Base-by-base conservation (phyloP, 2,329 filamentous ascomycete genomes). In the Arachnomyces sp. region DNA sequence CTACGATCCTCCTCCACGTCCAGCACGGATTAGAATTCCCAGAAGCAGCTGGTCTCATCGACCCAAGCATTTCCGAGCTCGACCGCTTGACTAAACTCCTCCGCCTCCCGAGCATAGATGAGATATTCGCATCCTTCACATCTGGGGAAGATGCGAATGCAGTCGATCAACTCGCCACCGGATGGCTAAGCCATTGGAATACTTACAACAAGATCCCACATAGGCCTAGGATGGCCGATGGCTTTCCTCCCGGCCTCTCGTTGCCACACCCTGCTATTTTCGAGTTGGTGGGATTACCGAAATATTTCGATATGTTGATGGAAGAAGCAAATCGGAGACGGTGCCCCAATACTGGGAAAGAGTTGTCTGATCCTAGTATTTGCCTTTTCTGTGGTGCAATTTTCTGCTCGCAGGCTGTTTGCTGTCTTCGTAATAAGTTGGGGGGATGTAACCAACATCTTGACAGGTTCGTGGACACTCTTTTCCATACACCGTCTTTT, bases 321-420 rank as follows among this genome's bases (percentile, higher is more conserved):
- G 90, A 95, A 56, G 89, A 94, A 63, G 86, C 87, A 17, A 90
- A 92, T 50, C 81, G 80, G 48, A 72, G 83, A 38, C 80, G 76
- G 36, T 98, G 92, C 56, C 88, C 88, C 0, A 93, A 81, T 2
- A 94, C 87, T 1, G 88, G 88, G 49, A 93, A 92, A 59, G 90
- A 95, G 51, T 68, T 98, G 37, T 82, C 81, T 2, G 93, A 98
- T 60, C 88, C 92, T 0, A 85, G 84, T 48, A 77, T 98, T 29
- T 98, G 92, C 57, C 74, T 98, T 30, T 87, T 95, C 66, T 98
- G 92, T 57, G 90, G 92, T 28, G 88, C 89, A n/a, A 86, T 98
- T 31, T 90, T 95, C 63, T 98, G 92, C 64, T 87, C 84, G 7
- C 92, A 98, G 67, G 87, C 84, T 34, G 82, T 89, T 34, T 98